These are phyloP conservation scores for Croton setiger DNA, from an alignment of 441 rosid genomes.

Conservation along the genomic window DNA sequence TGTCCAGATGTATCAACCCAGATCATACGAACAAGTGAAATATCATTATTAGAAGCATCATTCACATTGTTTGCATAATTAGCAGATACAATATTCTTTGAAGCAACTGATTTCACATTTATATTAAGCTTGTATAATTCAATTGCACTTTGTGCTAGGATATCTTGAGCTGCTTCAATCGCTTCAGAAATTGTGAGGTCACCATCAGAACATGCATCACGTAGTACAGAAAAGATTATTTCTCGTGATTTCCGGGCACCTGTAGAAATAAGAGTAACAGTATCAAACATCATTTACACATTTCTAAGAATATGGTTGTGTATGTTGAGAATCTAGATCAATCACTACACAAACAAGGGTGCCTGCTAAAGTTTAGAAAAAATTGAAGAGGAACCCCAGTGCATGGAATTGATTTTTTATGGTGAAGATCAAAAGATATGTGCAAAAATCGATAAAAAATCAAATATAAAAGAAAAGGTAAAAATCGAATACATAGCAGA, in stretches of 20 bases:
- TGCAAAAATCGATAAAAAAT: not conserved
- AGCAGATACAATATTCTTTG: constrained; percentile 26
- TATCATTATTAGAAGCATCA: constrained; percentile 29
- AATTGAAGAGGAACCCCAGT: not conserved
- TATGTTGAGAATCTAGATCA: not conserved
- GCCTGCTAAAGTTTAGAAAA: constrained; percentile 6
- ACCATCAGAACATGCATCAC: constrained; percentile 63
- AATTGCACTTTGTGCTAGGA: constrained; percentile 58
- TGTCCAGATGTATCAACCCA: constrained; percentile 97
- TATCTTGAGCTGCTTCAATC: constrained; percentile 74
- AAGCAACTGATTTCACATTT: constrained; percentile 20
- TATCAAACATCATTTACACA: constrained; percentile 10
- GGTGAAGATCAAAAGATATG: not conserved
- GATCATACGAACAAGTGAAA: constrained; percentile 56
- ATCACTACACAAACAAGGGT: not conserved
- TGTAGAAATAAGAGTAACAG: constrained; percentile 28
- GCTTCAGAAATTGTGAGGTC: constrained; percentile 84
- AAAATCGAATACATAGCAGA: not conserved
- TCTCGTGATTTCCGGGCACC: constrained; percentile 86
- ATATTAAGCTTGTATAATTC: constrained; percentile 59
- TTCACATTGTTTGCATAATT: constrained; percentile 28
- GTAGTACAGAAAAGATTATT: constrained; percentile 61
- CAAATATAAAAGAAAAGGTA: not conserved
- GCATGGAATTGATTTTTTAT: not conserved
- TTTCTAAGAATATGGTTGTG: not conserved